A percentile compares a stretch with the other conserved stretches of the same genome.
Evolutionary conservation across 768 basidiomycete species (phyloP).

Genomic region (Lactifluus hygrophoroides): DNA sequence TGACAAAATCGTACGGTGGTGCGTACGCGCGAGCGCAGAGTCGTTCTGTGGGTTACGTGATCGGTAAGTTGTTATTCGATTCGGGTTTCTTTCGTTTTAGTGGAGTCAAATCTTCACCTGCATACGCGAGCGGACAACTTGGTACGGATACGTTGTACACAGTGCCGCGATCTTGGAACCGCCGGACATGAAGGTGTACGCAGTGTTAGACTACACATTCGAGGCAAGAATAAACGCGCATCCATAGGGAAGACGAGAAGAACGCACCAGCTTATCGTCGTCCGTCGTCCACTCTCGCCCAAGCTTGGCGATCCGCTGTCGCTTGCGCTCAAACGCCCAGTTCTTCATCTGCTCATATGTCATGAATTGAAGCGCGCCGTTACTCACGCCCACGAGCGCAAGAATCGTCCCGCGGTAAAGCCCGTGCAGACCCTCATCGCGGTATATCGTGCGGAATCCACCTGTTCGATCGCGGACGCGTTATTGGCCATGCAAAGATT

Average conservation of each 20-base stretch:
- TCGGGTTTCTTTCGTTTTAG: not conserved
- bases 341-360: conserved; percentile 93
- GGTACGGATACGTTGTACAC: conserved; percentile 88
- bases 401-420: conserved; percentile 83
- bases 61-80: too few relatives aligned
- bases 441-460: conserved; percentile 64
- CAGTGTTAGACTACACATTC: conserved; percentile 66
- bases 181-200: conserved; percentile 90
- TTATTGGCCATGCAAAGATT: too few relatives aligned
- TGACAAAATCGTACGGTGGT: conserved; percentile 71
- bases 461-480: too few relatives aligned
- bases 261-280: conserved; percentile 77
- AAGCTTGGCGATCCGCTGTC: conserved; percentile 46
- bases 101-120: conserved; percentile 45
- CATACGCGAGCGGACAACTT: conserved; percentile 89
- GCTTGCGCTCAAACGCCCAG: conserved; percentile 78
- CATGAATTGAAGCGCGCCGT: conserved; percentile 94
- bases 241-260: not conserved
- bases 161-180: conserved; percentile 83
- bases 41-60: conserved; percentile 50
- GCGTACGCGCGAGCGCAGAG: conserved; percentile 35
- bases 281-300: conserved; percentile 61
- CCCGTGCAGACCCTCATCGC: conserved; percentile 67
- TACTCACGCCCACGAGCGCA: conserved; percentile 87
- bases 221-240: not conserved